A percentile compares a stretch with the other conserved stretches of the same genome.
These are phyloP conservation scores for Ormosia semicastrata DNA, from an alignment of 306 rosid species.

Conservation along the genomic window DNA sequence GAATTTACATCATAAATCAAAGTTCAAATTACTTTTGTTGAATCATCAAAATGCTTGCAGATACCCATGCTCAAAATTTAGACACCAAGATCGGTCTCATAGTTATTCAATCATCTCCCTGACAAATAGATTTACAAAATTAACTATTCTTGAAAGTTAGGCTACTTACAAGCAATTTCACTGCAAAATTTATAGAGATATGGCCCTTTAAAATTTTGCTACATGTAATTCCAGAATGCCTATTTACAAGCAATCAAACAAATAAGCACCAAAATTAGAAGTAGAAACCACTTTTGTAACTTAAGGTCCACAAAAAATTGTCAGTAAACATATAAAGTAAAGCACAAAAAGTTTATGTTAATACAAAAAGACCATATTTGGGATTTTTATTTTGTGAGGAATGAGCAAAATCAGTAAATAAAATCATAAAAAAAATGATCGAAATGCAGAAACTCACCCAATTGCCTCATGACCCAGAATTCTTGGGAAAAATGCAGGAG, in stretches of 20 bases:
- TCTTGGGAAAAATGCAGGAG: constrained; percentile 62
- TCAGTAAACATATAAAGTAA: not conserved
- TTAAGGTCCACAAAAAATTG: not conserved
- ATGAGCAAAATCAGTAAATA: not conserved
- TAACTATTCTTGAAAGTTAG: not conserved
- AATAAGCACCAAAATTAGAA: not conserved
- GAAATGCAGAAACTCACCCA: constrained; percentile 46
- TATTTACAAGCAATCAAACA: not conserved
- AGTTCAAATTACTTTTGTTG: not conserved
- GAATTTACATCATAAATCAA: not conserved
- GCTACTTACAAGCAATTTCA: not conserved
- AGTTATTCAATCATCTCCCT: not conserved
- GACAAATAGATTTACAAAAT: not conserved
- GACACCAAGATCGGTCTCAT: not conserved
- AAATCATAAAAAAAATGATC: not conserved
- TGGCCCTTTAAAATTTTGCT: not conserved
- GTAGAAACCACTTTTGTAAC: not conserved
- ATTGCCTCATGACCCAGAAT: constrained; percentile 84
- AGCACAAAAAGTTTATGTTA: not conserved
- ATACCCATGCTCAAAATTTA: not conserved
- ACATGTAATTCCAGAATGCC: not conserved
- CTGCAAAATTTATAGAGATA: not conserved
- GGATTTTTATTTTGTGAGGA: too few relatives aligned
- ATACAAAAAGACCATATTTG: not conserved
- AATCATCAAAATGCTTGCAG: not conserved